Evolutionary conservation across 805 yeast species (phyloP), one percentile per base, ranked within the genome.

Genomic region (Zygosaccharomyces bisporus): DNA sequence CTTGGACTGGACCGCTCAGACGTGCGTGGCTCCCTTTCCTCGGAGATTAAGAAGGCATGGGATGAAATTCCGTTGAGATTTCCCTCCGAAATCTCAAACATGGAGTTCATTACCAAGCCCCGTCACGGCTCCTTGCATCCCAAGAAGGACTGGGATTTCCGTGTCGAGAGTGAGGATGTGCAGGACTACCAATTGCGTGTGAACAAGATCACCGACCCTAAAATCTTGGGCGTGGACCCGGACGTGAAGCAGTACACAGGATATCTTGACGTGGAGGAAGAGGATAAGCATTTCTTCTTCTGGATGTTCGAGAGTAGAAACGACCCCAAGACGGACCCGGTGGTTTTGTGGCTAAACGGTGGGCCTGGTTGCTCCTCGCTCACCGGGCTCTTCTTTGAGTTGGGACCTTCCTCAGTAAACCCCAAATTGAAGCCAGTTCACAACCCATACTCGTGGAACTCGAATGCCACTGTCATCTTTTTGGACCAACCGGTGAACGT

Each of bases 351-450:
- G 95, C 74, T 88, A 61, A 88, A 88, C 61, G 96, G 96, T 55
- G 96, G 96, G 13, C 96, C 96, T 34, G 96, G 96, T 3, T 88
- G 96, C 68, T 85, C 95, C 12, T 86, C 95, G 8, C 68, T 86
- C 68, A 86, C 95, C 10, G 95, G 95, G 0, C 74, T 86, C 53
- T 83, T 87, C 61, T 86, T 86, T 62, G 96, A 88, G 63, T 74
- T 87, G 56, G 95, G 96, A 21, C 91, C 95, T 12, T 74, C 95
- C 2, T 72, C 81, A 17, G 80, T 87, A 50, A 76, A 72, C 46
- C 64, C 76, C 33, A 77, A 83, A 20, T 62, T 81, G 47, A 75
- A 76, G 56, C 90, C 90, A 17, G 72, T 75, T 33, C 68, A 69
- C 66, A 87, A 87, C 70, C 89, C 89, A 17, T 69, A 80, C 67